A percentile compares a stretch with the other conserved stretches of the same genome.
These are phyloP conservation scores for Lathyrus oleraceus DNA, from an alignment of 306 rosid genomes.

Conservation along the genomic window DNA sequence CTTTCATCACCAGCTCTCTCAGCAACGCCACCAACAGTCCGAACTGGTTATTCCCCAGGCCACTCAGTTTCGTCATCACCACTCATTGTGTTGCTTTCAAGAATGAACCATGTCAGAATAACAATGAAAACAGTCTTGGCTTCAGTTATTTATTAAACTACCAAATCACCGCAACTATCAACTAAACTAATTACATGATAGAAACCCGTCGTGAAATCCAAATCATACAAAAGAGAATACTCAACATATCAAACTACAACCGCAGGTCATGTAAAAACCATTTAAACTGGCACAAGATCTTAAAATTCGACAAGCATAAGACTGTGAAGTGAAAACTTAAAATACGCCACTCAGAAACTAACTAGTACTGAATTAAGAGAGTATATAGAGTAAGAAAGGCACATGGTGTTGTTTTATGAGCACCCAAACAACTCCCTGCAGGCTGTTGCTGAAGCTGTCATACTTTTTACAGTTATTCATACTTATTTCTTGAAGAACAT, in stretches of 20 bases:
- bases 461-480: neutral
- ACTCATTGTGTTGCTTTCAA: neutral
- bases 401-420: neutral
- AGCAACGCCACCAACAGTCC: too few species aligned
- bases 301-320: neutral
- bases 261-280: neutral
- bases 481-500: conserved; percentile 23
- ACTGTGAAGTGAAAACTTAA: neutral
- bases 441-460: neutral
- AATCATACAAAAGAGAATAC: too few species aligned
- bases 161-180: neutral
- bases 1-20: too few species aligned
- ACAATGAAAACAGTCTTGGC: neutral
- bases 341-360: neutral
- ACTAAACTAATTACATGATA: neutral
- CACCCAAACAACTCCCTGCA: neutral
- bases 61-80: too few species aligned
- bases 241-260: too few species aligned
- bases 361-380: neutral
- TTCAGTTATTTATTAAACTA: neutral
- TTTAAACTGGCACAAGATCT: neutral
- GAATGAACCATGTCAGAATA: neutral
- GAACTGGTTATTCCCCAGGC: too few species aligned
- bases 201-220: too few species aligned
- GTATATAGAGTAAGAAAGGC: neutral